Evolutionary conservation across 495 filamentous ascomycete genomes (phyloP).

Genomic region (Penicillium cinerascens): DNA sequence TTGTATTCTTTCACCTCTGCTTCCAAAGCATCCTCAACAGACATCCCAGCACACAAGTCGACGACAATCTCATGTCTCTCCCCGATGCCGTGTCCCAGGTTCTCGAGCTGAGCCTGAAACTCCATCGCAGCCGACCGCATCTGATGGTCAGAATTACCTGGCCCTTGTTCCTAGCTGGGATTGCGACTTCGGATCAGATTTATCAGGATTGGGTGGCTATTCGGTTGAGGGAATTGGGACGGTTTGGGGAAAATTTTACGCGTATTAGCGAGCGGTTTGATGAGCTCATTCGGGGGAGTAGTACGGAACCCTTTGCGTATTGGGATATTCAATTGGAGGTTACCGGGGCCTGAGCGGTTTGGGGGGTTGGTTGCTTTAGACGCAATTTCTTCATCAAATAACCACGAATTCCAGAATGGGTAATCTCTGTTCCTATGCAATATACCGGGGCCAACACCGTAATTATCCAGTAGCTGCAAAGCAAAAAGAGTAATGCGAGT

Average conservation of each 20-base stretch:
- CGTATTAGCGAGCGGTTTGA: constrained; percentile 25
- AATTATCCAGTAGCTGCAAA: too few species aligned
- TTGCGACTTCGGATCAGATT: constrained; percentile 29
- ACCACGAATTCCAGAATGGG: too few species aligned
- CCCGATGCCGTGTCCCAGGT: constrained; percentile 22
- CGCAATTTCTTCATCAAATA: too few species aligned
- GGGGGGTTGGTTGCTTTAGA: too few species aligned
- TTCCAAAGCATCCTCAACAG: constrained; percentile 18
- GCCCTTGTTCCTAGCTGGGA: constrained; percentile 31
- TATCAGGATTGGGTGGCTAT: constrained; percentile 38
- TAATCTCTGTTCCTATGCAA: too few species aligned
- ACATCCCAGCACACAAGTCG: background rate
- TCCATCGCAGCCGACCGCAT: constrained; percentile 28
- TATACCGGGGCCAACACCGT: too few species aligned
- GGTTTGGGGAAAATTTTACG: constrained; percentile 26
- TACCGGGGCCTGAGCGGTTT: background rate
- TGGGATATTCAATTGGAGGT: background rate
- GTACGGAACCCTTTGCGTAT: constrained; percentile 16
- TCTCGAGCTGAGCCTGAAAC: constrained; percentile 26
- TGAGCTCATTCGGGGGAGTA: constrained; percentile 22
- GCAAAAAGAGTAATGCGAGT: too few species aligned
- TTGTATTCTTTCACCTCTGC: constrained; percentile 30
- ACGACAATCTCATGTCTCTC: constrained; percentile 16
- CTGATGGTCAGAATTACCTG: constrained; percentile 29
- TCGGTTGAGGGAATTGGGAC: constrained; percentile 28